A percentile compares a stretch with the other conserved stretches of the same genome.
Conservation (phyloP, 768 basidiomycete species). For the Saitozyma sp. region DNA sequence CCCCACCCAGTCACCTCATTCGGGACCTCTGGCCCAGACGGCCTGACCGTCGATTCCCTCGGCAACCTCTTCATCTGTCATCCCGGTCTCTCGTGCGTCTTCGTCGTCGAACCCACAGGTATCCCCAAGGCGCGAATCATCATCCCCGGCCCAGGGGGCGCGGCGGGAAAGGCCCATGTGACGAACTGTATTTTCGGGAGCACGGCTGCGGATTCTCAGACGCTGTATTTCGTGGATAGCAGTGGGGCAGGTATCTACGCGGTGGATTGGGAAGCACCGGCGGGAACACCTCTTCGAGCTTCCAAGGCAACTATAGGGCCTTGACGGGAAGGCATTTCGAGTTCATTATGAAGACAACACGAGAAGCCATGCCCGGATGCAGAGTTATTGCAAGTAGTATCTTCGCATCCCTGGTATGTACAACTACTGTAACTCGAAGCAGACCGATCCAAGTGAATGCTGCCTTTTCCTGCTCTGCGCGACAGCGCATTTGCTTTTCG, state of each 20-base stretch:
- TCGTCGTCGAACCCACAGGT: constrained; percentile 17
- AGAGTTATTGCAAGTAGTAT: too few relatives aligned
- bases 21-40: constrained; percentile 25
- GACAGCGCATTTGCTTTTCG: too few relatives aligned
- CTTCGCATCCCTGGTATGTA: too few relatives aligned
- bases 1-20: constrained; percentile 19
- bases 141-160: neutral
- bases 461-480: too few relatives aligned
- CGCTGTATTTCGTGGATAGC: constrained; percentile 19
- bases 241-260: constrained; percentile 11
- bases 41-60: constrained; percentile 20
- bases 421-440: too few relatives aligned
- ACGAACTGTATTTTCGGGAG: constrained; percentile 29
- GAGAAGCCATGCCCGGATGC: too few relatives aligned
- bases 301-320: too few relatives aligned
- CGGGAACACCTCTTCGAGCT: constrained; percentile 12
- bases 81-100: constrained; percentile 20
- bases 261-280: constrained; percentile 23
- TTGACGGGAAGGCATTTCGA: too few relatives aligned
- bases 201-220: constrained; percentile 16
- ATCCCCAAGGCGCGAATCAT: constrained; percentile 23
- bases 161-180: constrained; percentile 2
- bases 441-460: too few relatives aligned
- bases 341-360: too few relatives aligned
- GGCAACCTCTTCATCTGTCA: constrained; percentile 32